Conservation (phyloP, 495 filamentous ascomycete species). For the Pyronema domesticum region DNA sequence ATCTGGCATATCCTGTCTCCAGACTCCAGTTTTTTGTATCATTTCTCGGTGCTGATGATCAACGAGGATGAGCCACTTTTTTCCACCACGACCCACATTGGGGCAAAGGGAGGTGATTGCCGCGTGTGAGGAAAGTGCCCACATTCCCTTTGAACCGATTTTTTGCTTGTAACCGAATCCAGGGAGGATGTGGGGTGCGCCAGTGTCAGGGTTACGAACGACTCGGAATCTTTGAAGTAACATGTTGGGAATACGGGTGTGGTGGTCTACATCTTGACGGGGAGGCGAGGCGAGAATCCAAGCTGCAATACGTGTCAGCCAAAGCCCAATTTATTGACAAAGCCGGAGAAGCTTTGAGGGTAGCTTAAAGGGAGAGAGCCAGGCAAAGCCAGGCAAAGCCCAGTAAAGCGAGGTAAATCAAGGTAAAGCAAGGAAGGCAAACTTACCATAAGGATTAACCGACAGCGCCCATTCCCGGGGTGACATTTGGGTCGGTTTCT, state of each 20-base stretch:
- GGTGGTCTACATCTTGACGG: slow-evolving; percentile 15
- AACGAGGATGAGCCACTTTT: slow-evolving; percentile 10
- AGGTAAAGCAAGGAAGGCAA: background rate
- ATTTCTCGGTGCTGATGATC: background rate
- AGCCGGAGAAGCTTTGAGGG: too few species aligned
- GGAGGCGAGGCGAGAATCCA: slow-evolving; percentile 16
- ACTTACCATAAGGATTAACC: slow-evolving; percentile 15
- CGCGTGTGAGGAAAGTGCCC: slow-evolving; percentile 1
- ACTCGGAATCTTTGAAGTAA: slow-evolving; percentile 16
- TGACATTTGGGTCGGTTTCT: slow-evolving; percentile 7
- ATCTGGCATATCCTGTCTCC: slow-evolving; percentile 12
- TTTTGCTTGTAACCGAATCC: slow-evolving; percentile 10
- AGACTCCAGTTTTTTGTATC: slow-evolving; percentile 6
- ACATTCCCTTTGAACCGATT: background rate
- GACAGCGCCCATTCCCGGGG: slow-evolving; percentile 10
- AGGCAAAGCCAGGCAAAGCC: too few species aligned
- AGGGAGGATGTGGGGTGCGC: slow-evolving; percentile 12
- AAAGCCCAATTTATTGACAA: too few species aligned
- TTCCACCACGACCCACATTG: background rate
- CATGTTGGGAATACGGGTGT: slow-evolving; percentile 14
- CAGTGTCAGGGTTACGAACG: slow-evolving; percentile 13
- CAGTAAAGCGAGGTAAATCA: background rate
- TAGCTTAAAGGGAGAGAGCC: too few species aligned
- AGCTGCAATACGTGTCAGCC: background rate
- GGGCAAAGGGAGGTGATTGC: slow-evolving; percentile 10